Evolutionary conservation across 2,329 filamentous ascomycete genomes (phyloP), one percentile per base, ranked within the genome.

Genomic region (Elsinoe batatas): DNA sequence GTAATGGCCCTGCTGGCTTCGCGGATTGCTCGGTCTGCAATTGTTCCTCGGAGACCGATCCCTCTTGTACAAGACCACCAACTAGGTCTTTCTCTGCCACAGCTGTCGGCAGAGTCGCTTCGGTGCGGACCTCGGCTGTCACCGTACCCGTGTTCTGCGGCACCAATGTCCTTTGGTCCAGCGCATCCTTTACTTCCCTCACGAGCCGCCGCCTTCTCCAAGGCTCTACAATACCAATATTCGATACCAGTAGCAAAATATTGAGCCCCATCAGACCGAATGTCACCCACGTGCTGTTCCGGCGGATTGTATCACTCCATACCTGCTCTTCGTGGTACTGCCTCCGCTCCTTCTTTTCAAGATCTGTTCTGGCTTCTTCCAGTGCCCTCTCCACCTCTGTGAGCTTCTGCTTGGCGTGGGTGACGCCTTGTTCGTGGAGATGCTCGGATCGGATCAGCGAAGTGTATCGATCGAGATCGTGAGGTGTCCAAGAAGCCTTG

Each of bases 301-400:
- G 79, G 35, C 93, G 80, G 67, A 98, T 98, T 64, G 95, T 91
- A 69, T 98, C 93, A 67, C 88, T 95, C 93, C 93, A 98, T 56
- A 98, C 94, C 74, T 98, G 93, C 74, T 98, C 93, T 73, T 98
- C 93, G 70, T 98, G 93, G 71, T 98, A 98, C 58, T 94, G 82
- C 59, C 87, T 87, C 53, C 96, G 76, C 63, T 97, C 96, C 51
- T 85, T 83, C 59, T 85, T 83, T 67, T 87, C 91, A 54, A 98
- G 75, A 64, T 84, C 80, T 53, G 83, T 81, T 56, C 84, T 81
- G 0, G 90, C 80, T 59, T 87, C 84, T 71, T 95, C 87, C 58
- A 94, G 83, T 32, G 88, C 82, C 43, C 80, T 79, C 73, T 98
- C 93, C 1, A 88, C 84, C 58, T 82, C 79, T 13, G 83, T 82